Percentiles rank a stretch among this genome's conserved stretches.
Evolutionary conservation across 2,329 filamentous ascomycete species (phyloP).

Genomic region (Botrytis deweyae): DNA sequence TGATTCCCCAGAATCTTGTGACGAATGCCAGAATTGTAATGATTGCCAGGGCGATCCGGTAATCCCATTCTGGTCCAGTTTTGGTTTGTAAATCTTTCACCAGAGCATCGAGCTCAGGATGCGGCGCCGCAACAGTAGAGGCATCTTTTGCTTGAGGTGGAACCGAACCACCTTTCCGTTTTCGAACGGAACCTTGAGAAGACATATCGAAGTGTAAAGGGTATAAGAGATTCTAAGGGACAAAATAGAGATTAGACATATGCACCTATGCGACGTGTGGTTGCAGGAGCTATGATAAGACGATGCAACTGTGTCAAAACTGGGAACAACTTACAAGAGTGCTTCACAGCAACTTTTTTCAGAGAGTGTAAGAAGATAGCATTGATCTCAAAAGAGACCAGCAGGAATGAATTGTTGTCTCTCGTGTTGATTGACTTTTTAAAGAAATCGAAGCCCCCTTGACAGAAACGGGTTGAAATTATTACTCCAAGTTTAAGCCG

Average conservation of each 20-base stretch:
- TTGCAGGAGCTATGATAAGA: background rate
- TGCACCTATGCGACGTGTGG: slow-evolving; percentile 20
- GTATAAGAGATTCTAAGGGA: slow-evolving; percentile 24
- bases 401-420: background rate
- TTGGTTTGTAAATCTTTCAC: slow-evolving; percentile 45
- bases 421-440: background rate
- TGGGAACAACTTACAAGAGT: slow-evolving; percentile 17
- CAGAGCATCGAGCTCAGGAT: slow-evolving; percentile 51
- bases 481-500: slow-evolving; percentile 2
- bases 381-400: slow-evolving; percentile 18
- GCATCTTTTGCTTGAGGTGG: slow-evolving; percentile 51
- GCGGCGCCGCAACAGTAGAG: slow-evolving; percentile 35
- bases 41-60: slow-evolving; percentile 73
- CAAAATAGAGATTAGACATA: slow-evolving; percentile 28
- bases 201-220: slow-evolving; percentile 34
- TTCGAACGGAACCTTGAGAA: slow-evolving; percentile 37
- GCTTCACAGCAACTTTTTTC: slow-evolving; percentile 19
- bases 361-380: slow-evolving; percentile 18
- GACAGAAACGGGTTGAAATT: slow-evolving; percentile 1
- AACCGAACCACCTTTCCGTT: slow-evolving; percentile 47
- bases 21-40: slow-evolving; percentile 83
- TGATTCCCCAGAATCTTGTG: slow-evolving; percentile 95
- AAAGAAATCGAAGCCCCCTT: slow-evolving; percentile 13
- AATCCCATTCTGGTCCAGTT: slow-evolving; percentile 70
- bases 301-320: background rate